Conservation (phyloP, 2,329 filamentous ascomycete genomes). For the Xylariaceae sp. region DNA sequence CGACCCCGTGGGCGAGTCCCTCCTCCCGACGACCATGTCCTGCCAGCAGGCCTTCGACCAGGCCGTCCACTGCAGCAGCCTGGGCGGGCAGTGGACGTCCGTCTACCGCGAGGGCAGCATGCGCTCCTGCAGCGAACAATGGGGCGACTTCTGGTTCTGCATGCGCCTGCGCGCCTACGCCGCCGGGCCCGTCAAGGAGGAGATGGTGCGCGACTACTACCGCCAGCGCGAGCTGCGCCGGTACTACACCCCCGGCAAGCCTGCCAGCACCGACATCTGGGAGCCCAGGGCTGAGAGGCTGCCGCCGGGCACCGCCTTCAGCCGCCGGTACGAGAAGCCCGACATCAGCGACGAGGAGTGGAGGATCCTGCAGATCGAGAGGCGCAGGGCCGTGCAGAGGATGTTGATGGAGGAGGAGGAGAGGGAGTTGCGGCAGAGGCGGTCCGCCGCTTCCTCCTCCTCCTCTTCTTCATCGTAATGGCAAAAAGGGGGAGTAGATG, state of each 20-base stretch:
- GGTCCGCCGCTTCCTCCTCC: no score
- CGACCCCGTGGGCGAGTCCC: slow-evolving; percentile 55
- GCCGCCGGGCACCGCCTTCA: slow-evolving; percentile 41
- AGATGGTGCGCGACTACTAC: slow-evolving; percentile 62
- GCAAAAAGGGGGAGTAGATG: no score
- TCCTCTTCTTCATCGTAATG: no score
- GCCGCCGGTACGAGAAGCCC: slow-evolving; percentile 34
- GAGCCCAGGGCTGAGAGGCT: slow-evolving; percentile 62
- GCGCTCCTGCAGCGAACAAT: slow-evolving; percentile 73
- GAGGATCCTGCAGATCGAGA: slow-evolving; percentile 32
- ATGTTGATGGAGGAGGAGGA: slow-evolving; percentile 15
- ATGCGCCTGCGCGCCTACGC: slow-evolving; percentile 72
- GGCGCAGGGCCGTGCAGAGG: slow-evolving; percentile 19
- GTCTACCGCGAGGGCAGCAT: slow-evolving; percentile 82
- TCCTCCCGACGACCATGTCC: slow-evolving; percentile 78
- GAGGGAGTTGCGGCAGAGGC: neutral
- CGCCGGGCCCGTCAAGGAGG: slow-evolving; percentile 54
- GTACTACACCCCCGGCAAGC: slow-evolving; percentile 54
- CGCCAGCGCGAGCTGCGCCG: slow-evolving; percentile 58
- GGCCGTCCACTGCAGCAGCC: slow-evolving; percentile 88
- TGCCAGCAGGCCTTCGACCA: slow-evolving; percentile 87
- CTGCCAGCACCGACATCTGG: slow-evolving; percentile 90
- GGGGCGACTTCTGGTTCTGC: slow-evolving; percentile 96
- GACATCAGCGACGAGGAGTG: slow-evolving; percentile 40
- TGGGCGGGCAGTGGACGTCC: slow-evolving; percentile 86